These are phyloP conservation scores for Mrakia hoshinonis DNA, from an alignment of 768 basidiomycete species.

Conservation along the genomic window DNA sequence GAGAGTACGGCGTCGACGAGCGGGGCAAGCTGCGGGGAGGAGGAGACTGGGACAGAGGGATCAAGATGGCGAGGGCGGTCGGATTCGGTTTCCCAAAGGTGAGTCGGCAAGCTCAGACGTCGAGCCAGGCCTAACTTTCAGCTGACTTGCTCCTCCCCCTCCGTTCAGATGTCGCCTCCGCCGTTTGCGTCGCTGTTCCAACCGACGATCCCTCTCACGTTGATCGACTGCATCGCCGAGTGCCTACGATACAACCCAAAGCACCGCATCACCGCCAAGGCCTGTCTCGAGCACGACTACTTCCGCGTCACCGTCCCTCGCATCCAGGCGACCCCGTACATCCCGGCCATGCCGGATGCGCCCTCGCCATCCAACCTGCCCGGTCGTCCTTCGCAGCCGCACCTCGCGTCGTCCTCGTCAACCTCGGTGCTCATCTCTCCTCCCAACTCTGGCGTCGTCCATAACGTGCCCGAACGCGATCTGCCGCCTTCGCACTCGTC, in stretches of 20 bases:
- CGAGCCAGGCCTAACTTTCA: not conserved
- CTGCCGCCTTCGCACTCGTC: conserved; percentile 41
- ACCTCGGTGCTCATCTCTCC: conserved; percentile 4
- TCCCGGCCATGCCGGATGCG: conserved; percentile 36
- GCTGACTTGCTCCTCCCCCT: conserved; percentile 24
- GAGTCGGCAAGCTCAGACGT: conserved; percentile 33
- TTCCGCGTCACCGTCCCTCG: conserved; percentile 57
- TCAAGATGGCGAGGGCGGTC: conserved; percentile 74
- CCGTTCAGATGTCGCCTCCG: conserved; percentile 40
- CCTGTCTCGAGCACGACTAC: conserved; percentile 84
- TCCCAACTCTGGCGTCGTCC: conserved; percentile 13
- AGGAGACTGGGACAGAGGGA: conserved; percentile 74
- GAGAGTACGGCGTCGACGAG: conserved; percentile 69
- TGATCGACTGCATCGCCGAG: conserved; percentile 86
- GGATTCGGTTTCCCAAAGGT: conserved; percentile 90
- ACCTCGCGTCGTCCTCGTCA: conserved; percentile 17
- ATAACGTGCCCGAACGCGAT: conserved; percentile 35
- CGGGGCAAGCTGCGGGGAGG: conserved; percentile 68
- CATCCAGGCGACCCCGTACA: conserved; percentile 38
- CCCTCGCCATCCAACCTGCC: conserved; percentile 3
- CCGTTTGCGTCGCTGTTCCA: conserved; percentile 61
- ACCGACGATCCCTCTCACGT: conserved; percentile 60
- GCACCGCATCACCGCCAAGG: conserved; percentile 68
- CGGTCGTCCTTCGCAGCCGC: not conserved
- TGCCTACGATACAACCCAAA: conserved; percentile 87